A percentile compares a stretch with the other conserved stretches of the same genome.
phyloP scores from a whole-genome alignment of 2,329 filamentous ascomycete species.

The Fusarium penzigii region DNA sequence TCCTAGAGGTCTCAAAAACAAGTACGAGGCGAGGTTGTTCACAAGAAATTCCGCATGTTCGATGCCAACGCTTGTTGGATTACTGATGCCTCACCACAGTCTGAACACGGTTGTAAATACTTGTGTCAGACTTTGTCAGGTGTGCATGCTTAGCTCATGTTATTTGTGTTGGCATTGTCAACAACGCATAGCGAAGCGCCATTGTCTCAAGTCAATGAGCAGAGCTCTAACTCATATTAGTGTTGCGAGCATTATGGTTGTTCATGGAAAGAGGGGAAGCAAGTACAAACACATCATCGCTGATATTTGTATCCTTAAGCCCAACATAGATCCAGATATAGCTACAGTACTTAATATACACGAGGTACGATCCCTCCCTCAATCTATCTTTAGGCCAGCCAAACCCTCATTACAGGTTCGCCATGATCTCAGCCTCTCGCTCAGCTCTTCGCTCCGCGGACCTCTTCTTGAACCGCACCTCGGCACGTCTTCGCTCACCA shows the following conservation, averaged over 20 bases:
- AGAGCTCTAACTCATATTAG: background rate
- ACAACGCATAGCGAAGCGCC: too few species aligned
- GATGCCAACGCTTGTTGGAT: too few species aligned
- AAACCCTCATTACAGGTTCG: slow-evolving; percentile 30
- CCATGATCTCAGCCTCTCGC: slow-evolving; percentile 44
- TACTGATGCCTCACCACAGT: too few species aligned
- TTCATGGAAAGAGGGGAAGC: too few species aligned
- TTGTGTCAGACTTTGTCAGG: too few species aligned
- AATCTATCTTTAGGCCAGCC: background rate
- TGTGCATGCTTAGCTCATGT: too few species aligned
- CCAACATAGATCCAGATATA: slow-evolving; percentile 26
- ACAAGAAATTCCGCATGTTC: background rate
- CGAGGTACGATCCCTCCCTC: slow-evolving; percentile 16
- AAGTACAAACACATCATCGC: background rate
- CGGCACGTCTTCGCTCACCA: slow-evolving; percentile 84
- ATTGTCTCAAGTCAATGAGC: background rate
- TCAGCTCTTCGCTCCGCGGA: slow-evolving; percentile 76
- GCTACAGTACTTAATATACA: slow-evolving; percentile 34
- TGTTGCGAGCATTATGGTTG: background rate
- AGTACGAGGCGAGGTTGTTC: background rate
- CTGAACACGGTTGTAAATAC: too few species aligned
- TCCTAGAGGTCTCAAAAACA: background rate
- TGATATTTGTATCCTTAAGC: slow-evolving; percentile 2
- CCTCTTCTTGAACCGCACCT: slow-evolving; percentile 84
- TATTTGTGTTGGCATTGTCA: too few species aligned